Conservation (phyloP, 2,329 filamentous ascomycete species). For the Ophiostoma himal-ulmi region DNA sequence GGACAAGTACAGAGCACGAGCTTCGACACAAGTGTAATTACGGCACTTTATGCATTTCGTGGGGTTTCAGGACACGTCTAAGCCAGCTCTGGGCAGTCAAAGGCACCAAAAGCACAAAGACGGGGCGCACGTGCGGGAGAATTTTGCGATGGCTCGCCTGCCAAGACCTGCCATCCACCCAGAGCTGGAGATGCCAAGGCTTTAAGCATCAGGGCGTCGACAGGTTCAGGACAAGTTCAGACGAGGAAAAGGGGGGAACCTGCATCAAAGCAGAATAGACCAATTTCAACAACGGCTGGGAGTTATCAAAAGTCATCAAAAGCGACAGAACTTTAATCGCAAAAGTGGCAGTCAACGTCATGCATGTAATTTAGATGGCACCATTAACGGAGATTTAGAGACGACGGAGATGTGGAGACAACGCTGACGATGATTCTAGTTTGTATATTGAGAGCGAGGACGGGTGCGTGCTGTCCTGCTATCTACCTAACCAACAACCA, state of each 20-base stretch:
- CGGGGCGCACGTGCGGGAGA: constrained; percentile 9
- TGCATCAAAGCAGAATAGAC: not conserved
- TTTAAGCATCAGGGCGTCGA: not conserved
- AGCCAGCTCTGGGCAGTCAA: not conserved
- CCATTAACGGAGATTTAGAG: not conserved
- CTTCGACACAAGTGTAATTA: not conserved
- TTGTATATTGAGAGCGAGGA: not conserved
- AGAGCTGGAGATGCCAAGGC: not conserved
- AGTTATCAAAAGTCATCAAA: not conserved
- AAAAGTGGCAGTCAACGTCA: not conserved
- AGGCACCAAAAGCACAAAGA: not conserved
- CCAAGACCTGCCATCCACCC: constrained; percentile 2
- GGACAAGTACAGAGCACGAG: not conserved
- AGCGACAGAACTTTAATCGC: not conserved
- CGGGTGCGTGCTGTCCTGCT: too few species aligned
- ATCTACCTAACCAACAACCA: too few species aligned
- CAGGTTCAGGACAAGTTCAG: constrained; percentile 4
- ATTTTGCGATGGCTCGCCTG: constrained; percentile 2
- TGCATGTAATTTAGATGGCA: not conserved
- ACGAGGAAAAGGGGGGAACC: not conserved
- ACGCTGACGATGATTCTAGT: not conserved
- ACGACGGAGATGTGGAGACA: not conserved
- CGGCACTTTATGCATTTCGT: not conserved
- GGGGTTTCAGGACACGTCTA: not conserved
- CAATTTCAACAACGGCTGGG: not conserved